These are phyloP conservation scores for Jatropha curcas DNA, from an alignment of 345 rosid genomes.

Conservation along the genomic window DNA sequence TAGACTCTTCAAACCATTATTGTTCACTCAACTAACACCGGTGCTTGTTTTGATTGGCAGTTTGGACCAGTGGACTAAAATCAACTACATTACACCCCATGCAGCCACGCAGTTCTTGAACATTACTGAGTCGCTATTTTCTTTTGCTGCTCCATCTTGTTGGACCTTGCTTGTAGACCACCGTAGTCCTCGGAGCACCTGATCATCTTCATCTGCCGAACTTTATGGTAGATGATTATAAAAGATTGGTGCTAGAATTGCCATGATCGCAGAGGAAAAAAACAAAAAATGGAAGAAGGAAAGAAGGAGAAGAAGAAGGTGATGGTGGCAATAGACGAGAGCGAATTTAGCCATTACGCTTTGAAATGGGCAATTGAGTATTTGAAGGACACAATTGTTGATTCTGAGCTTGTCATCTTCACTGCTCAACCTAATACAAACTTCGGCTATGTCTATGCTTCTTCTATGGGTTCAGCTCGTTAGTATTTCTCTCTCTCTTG, in stretches of 20 bases:
- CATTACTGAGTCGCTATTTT: too few relatives aligned
- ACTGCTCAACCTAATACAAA: slow-evolving; percentile 47
- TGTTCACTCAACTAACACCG: too few relatives aligned
- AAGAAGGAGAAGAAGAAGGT: slow-evolving; percentile 49
- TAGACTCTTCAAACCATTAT: too few relatives aligned
- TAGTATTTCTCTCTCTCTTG: slow-evolving; percentile 3
- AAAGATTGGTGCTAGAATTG: neutral
- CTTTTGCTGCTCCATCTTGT: neutral
- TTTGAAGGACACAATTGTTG: slow-evolving; percentile 41
- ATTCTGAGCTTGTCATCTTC: slow-evolving; percentile 56
- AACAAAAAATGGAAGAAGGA: slow-evolving; percentile 27
- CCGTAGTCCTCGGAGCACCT: neutral
- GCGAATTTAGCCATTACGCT: slow-evolving; percentile 67
- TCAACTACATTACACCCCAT: too few relatives aligned
- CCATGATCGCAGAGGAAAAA: neutral
- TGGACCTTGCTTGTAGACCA: neutral
- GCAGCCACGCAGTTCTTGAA: too few relatives aligned
- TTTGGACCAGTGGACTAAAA: too few relatives aligned
- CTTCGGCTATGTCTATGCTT: slow-evolving; percentile 52
- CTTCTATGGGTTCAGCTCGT: slow-evolving; percentile 59
- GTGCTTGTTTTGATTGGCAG: too few relatives aligned
- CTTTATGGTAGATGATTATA: neutral
- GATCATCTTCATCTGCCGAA: neutral
- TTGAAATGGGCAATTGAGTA: slow-evolving; percentile 57
- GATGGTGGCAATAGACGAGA: slow-evolving; percentile 80